Percentiles rank a stretch among this genome's conserved stretches.
Evolutionary conservation across 2,329 filamentous ascomycete species (phyloP).

Genomic region (Fusarium sp.): DNA sequence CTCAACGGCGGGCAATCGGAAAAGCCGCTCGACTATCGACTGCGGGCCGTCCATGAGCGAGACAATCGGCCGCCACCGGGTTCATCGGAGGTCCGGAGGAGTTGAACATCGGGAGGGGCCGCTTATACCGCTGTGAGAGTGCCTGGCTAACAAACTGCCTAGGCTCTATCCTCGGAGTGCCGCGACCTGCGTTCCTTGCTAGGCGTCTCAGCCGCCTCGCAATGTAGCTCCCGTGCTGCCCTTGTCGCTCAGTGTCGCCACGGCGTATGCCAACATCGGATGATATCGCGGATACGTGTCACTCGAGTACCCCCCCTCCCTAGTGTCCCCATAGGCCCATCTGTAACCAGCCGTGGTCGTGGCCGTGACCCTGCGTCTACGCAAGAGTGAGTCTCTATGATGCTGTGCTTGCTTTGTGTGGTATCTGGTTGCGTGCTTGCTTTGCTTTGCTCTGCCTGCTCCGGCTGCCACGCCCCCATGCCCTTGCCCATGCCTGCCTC

Average conservation of each 20-base stretch:
- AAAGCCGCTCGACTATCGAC: conserved; percentile 15
- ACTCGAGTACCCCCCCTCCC: conserved; percentile 17
- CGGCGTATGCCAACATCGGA: conserved; percentile 43
- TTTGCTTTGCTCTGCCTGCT: not conserved
- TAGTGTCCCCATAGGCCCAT: conserved; percentile 15
- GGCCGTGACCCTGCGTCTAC: conserved; percentile 7
- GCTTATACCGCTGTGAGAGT: conserved; percentile 2
- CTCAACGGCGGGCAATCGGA: conserved; percentile 21
- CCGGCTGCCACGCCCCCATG: not conserved
- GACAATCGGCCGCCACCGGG: conserved; percentile 17
- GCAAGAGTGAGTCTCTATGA: not conserved
- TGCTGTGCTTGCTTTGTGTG: not conserved
- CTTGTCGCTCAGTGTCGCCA: conserved; percentile 34
- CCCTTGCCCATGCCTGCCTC: not conserved
- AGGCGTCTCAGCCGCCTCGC: not conserved
- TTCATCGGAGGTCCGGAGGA: conserved; percentile 9
- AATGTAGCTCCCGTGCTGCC: conserved; percentile 9
- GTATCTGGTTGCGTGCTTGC: conserved; percentile 7
- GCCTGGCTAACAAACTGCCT: not conserved
- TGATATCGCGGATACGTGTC: conserved; percentile 45
- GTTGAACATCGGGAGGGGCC: conserved; percentile 11
- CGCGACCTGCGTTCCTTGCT: not conserved
- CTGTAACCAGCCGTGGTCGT: conserved; percentile 15
- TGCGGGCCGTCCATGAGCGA: not conserved
- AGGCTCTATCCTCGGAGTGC: not conserved